phyloP scores from a whole-genome alignment of 1,284 basidiomycete genomes.

The Rhodotorula sp. region DNA sequence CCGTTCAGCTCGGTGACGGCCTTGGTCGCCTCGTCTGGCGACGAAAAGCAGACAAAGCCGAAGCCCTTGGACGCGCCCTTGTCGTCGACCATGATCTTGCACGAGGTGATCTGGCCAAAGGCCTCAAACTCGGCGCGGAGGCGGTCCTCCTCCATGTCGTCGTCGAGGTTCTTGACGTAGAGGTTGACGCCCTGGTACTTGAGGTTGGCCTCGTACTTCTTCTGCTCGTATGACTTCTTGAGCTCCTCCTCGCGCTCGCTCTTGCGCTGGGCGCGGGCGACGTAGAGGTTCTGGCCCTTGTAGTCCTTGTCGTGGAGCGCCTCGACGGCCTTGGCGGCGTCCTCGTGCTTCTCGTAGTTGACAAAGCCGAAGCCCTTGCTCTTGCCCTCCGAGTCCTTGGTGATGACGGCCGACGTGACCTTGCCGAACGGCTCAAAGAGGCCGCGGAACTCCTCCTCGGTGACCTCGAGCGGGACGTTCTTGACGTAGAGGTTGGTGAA shows the following conservation, averaged over 20 bases:
- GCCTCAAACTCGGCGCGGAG: constrained; percentile 93
- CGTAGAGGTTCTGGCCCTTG: constrained; percentile 89
- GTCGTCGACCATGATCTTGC: constrained; percentile 99
- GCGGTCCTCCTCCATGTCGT: constrained; percentile 76
- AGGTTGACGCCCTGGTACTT: constrained; percentile 99
- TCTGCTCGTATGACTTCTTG: constrained; percentile 88
- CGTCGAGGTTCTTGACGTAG: constrained; percentile 91
- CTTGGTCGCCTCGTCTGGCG: constrained; percentile 98
- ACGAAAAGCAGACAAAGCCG: constrained; percentile 98
- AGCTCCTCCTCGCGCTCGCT: constrained; percentile 97
- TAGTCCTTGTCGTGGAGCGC: constrained; percentile 82
- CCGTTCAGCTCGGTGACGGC: constrained; percentile 99
- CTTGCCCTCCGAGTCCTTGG: constrained; percentile 69
- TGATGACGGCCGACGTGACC: constrained; percentile 86
- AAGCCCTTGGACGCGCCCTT: constrained; percentile 90
- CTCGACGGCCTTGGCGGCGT: constrained; percentile 87
- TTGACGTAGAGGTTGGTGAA: constrained; percentile 99
- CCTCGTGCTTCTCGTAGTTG: constrained; percentile 90
- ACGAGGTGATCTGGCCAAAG: constrained; percentile 95
- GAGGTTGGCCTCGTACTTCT: constrained; percentile 94
- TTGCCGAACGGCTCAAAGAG: constrained; percentile 78
- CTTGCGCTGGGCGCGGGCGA: constrained; percentile 98
- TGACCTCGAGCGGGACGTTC: constrained; percentile 84
- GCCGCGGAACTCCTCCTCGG: constrained; percentile 81
- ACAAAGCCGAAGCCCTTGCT: constrained; percentile 97